These are phyloP conservation scores for Boletus rufocinnamomeus DNA, from an alignment of 768 basidiomycete species.

Conservation along the genomic window DNA sequence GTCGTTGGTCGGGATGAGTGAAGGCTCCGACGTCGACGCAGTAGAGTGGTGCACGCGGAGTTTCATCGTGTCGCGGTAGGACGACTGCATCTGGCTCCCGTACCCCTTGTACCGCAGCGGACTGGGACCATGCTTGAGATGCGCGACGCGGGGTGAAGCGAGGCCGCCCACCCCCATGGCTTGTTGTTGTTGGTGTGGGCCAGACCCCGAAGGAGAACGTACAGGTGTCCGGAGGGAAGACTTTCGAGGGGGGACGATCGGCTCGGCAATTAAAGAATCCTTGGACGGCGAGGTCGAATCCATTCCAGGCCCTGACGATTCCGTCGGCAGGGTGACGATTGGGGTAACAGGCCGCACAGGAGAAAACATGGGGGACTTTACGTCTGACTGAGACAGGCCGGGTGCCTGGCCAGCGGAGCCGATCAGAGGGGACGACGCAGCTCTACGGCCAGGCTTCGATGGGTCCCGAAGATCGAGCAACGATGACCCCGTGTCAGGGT, in stretches of 20 bases:
- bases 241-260: slow-evolving; percentile 33
- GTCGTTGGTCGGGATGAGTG: slow-evolving; percentile 57
- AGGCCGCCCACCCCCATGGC: slow-evolving; percentile 16
- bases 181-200: slow-evolving; percentile 27
- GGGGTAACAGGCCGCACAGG: slow-evolving; percentile 22
- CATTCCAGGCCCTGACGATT: slow-evolving; percentile 21
- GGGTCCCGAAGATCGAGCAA: slow-evolving; percentile 68
- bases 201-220: slow-evolving; percentile 35
- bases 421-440: slow-evolving; percentile 38
- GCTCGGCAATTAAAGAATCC: slow-evolving; percentile 46
- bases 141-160: slow-evolving; percentile 36
- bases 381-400: slow-evolving; percentile 19
- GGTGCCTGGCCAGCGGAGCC: slow-evolving; percentile 36
- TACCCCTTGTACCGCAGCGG: slow-evolving; percentile 47
- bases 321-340: slow-evolving; percentile 28
- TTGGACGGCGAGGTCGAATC: slow-evolving; percentile 46
- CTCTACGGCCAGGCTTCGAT: slow-evolving; percentile 54
- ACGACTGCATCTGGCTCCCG: slow-evolving; percentile 37
- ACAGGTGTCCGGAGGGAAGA: slow-evolving; percentile 36
- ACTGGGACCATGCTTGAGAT: slow-evolving; percentile 41
- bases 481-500: slow-evolving; percentile 50
- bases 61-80: slow-evolving; percentile 42
- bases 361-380: slow-evolving; percentile 24
- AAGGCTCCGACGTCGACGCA: slow-evolving; percentile 84
- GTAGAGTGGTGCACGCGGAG: slow-evolving; percentile 68